A percentile compares a stretch with the other conserved stretches of the same genome.
Conservation (phyloP, 495 filamentous ascomycete genomes). For the Apodospora peruviana region DNA sequence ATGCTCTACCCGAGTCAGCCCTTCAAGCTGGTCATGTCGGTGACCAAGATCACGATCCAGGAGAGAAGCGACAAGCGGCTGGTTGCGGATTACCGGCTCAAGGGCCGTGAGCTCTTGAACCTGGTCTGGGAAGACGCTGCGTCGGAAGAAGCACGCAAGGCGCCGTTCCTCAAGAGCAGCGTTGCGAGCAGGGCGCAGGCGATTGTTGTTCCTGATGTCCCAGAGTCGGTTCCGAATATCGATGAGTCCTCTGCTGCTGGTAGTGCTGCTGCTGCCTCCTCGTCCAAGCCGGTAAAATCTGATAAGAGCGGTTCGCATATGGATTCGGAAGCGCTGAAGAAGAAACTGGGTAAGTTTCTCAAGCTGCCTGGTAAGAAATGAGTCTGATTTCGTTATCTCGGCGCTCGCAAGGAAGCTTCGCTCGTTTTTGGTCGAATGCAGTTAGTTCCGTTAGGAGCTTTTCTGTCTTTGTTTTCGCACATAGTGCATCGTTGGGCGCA, state of each 20-base stretch:
- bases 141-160: conserved; percentile 38
- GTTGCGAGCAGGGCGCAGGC: conserved; percentile 61
- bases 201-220: conserved; percentile 45
- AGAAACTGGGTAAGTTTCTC: conserved; percentile 65
- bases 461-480: no score
- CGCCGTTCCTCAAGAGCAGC: conserved; percentile 59
- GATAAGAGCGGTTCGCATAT: conserved; percentile 25
- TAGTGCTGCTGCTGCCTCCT: conserved; percentile 23
- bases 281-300: conserved; percentile 40
- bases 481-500: no score
- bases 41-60: conserved; percentile 22
- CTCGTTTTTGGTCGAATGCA: no score
- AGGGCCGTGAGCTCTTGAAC: conserved; percentile 65
- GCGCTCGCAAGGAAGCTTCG: no score
- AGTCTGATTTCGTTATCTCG: conserved; percentile 5
- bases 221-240: no score
- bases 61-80: conserved; percentile 48
- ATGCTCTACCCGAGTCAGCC: conserved; percentile 41
- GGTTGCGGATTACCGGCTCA: conserved; percentile 66
- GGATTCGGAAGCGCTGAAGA: conserved; percentile 30
- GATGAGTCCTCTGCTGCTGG: background rate
- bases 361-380: conserved; percentile 56
- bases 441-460: background rate
- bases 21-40: conserved; percentile 44
- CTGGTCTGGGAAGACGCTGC: conserved; percentile 67